Evolutionary conservation across 2,329 filamentous ascomycete species (phyloP).

Genomic region (Dothiorella sarmentorum): DNA sequence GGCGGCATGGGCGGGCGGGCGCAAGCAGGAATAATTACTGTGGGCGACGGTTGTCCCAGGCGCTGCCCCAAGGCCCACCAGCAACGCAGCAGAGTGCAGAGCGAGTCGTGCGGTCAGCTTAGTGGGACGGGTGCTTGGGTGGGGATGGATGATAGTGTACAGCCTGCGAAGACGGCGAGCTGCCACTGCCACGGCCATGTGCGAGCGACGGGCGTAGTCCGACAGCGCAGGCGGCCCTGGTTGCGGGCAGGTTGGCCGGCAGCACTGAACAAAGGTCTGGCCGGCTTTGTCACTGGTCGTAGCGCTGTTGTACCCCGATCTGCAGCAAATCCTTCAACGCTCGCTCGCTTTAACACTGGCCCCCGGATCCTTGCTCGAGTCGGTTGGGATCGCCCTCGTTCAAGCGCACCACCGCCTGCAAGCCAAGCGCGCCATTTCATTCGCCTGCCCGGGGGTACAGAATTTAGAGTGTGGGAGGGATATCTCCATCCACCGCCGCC

Average conservation of each 20-base stretch:
- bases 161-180: constrained; percentile 1
- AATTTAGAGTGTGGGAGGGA: constrained; percentile 19
- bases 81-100: neutral
- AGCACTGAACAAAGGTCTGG: constrained; percentile 14
- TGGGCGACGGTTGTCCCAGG: constrained; percentile 5
- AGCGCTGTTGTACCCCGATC: constrained; percentile 17
- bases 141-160: neutral
- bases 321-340: constrained; percentile 20
- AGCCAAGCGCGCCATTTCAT: constrained; percentile 17
- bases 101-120: constrained; percentile 10
- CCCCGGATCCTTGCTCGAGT: constrained; percentile 16
- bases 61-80: neutral
- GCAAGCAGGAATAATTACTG: neutral
- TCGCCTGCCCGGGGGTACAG: constrained; percentile 14
- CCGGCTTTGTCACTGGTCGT: constrained; percentile 18
- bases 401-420: constrained; percentile 14
- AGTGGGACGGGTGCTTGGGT: constrained; percentile 1
- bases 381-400: constrained; percentile 18
- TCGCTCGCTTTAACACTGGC: constrained; percentile 12
- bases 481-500: constrained; percentile 16
- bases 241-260: neutral
- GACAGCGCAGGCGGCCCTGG: constrained; percentile 4
- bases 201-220: constrained; percentile 8
- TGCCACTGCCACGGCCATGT: constrained; percentile 15
- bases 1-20: neutral